A percentile compares a stretch with the other conserved stretches of the same genome.
phyloP scores from a whole-genome alignment of 2,329 filamentous ascomycete genomes.

The Fusarium pseudoanthophilum region DNA sequence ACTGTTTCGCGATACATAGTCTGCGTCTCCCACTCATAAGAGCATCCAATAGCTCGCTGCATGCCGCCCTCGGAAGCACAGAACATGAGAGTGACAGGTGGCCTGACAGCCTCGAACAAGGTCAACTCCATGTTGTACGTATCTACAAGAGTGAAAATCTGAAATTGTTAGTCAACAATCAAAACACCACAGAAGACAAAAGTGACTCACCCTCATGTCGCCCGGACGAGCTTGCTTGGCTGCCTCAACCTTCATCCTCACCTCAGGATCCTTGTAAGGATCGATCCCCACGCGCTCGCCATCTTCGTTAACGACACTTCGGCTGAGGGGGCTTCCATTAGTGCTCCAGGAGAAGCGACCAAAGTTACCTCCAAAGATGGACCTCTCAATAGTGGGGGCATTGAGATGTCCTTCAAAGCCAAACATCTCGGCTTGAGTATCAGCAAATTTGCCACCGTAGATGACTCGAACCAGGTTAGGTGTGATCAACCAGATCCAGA shows the following conservation, averaged over 20 bases:
- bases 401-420: constrained; percentile 49
- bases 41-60: constrained; percentile 43
- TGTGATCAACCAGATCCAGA: constrained; percentile 39
- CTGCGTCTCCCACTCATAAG: constrained; percentile 44
- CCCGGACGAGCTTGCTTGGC: constrained; percentile 44
- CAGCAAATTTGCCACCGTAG: constrained; percentile 47
- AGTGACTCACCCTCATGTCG: constrained; percentile 42
- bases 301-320: constrained; percentile 40
- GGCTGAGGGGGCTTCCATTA: constrained; percentile 44
- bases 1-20: constrained; percentile 45
- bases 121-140: constrained; percentile 51
- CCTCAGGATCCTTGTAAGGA: constrained; percentile 39
- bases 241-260: constrained; percentile 41
- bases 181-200: too few species aligned
- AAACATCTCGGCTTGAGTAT: constrained; percentile 47
- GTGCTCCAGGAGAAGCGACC: constrained; percentile 45
- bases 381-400: constrained; percentile 43
- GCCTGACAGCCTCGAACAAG: constrained; percentile 48
- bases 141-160: constrained; percentile 52
- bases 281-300: constrained; percentile 45
- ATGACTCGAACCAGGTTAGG: constrained; percentile 42
- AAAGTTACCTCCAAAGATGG: constrained; percentile 47
- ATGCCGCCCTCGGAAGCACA: constrained; percentile 44
- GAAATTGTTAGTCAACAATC: background rate
- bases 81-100: constrained; percentile 43